Evolutionary conservation across 257 asterid species (phyloP).

Genomic region (Primulina huaijiensis): DNA sequence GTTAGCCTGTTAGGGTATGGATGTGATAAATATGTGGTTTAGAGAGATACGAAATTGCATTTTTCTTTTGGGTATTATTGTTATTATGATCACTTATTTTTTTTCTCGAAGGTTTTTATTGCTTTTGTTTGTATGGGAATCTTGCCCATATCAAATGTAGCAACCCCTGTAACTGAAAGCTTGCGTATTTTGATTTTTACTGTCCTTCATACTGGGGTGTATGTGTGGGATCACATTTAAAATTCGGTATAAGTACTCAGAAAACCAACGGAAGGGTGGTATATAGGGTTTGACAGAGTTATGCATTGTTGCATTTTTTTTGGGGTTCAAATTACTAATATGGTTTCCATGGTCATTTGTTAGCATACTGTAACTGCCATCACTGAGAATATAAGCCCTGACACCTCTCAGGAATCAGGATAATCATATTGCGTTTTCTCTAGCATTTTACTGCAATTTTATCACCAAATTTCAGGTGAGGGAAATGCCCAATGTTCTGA

Average conservation of each 20-base stretch:
- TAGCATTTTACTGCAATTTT: not conserved
- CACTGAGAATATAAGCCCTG: not conserved
- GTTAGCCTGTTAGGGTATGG: slow-evolving; percentile 51
- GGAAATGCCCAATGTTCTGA: slow-evolving; percentile 99
- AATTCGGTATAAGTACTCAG: not conserved
- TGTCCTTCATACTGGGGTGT: not conserved
- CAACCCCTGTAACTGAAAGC: not conserved
- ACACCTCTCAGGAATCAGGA: slow-evolving; percentile 7
- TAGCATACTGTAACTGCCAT: not conserved
- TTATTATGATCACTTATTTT: not conserved
- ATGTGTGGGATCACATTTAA: not conserved
- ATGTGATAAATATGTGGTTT: slow-evolving; percentile 32
- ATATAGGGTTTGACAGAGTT: not conserved
- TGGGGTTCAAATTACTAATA: not conserved
- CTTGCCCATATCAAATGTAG: not conserved
- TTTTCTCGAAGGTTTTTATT: too few species aligned
- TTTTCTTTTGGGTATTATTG: too few species aligned
- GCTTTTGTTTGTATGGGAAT: not conserved
- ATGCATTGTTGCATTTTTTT: not conserved
- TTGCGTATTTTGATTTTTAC: not conserved
- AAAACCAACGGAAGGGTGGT: too few species aligned
- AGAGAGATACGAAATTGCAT: slow-evolving; percentile 3
- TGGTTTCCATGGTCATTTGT: not conserved
- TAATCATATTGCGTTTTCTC: not conserved
- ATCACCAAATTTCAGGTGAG: slow-evolving; percentile 54